Evolutionary conservation across 805 yeast species (phyloP), one percentile per base, ranked within the genome.

Genomic region (Metschnikowia proteae): DNA sequence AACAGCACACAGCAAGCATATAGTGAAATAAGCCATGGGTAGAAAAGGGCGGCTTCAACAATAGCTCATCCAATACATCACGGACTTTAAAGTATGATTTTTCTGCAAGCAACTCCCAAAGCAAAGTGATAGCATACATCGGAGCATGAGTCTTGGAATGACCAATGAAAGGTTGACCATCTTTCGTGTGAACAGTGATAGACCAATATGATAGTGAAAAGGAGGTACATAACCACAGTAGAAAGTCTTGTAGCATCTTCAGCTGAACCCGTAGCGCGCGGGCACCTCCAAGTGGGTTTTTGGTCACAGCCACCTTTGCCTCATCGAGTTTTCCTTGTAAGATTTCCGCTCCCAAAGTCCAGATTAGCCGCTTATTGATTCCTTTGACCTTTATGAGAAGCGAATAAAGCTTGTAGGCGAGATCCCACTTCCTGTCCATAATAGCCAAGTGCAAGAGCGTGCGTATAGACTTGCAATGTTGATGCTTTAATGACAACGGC

Each of bases 261-360:
- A 26, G 45, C 27, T 34, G 35, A 3, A 32, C 36, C 28, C 43
- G 29, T n/a, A 40, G 10, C 22, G 23, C 17, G 5, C 43, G 43
- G 8, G 43, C 10, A 40, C 26, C 32, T 29, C 35, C 6, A 25
- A 30, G n/a, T 25, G 35, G 9, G 13, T 40, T 28, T 40, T 40
- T 9, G 8, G 36, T 4, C 22, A 36, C 32, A 25, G 11, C 6
- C 45, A 47, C 45, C 49, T 41, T 34, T 44, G 39, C 27, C 34
- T 43, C n/a, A 22, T 17, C 13, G 31, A 42, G 36, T 13, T 25
- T 41, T 6, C 45, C 45, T 9, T 42, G 37, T n/a, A 84, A 58
- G 4, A 84, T 79, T 50, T 80, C 83, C 4, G 81, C 62, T 0
- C 86, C 90, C 0, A 83, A 33, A 0, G 85, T 78, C 91, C 91